Base-by-base conservation (phyloP, 805 yeast species). In the Candida koratica region DNA sequence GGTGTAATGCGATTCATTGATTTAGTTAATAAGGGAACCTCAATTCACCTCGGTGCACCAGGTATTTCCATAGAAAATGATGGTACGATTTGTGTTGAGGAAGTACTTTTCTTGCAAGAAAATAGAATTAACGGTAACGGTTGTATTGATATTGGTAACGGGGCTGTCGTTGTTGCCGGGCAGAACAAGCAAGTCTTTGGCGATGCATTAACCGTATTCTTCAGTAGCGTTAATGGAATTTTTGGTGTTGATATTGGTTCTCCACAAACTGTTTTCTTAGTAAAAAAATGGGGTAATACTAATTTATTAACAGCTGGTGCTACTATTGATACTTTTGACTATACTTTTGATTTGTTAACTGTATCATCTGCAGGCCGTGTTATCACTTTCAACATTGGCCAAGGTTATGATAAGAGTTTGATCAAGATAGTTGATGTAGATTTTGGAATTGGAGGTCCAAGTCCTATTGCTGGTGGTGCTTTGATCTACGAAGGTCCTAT, bases 41-140 rank as follows among this genome's bases (percentile, higher is more conserved):
- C 24, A n/a, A 46, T 38, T 17, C 31, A 20, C 15, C 34, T 49
- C 11, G 54, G 54, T 23, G n/a, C 3, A 3, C n/a, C 17, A 11
- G 41, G 43, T 4, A 4, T 18, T 4, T 4, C 45, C n/a, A 45
- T 54, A 17, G 40, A 29, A 17, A 56, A 56, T 32, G 27, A 42
- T 24, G 61, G 61, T 34, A 39, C 45, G n/a, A 53, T 56, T 32
- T 56, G 61, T 43, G 41, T 56, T 28, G 25, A 25, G 18, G 44
- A 46, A 28, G 25, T 36, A 16, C 37, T 35, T 9, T 55, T 44
- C 37, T 24, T 33, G 7, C 56, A 50, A 40, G 36, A 45, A 8
- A 40, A 46, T 13, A 19, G 16, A 14, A 40, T 56, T 19, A 12
- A 18, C 0, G 60, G 60, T 27, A 32, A 25, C 14, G 61, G 61